Evolutionary conservation across 345 rosid genomes (phyloP).

Genomic region (Crucihimalaya himalaica): DNA sequence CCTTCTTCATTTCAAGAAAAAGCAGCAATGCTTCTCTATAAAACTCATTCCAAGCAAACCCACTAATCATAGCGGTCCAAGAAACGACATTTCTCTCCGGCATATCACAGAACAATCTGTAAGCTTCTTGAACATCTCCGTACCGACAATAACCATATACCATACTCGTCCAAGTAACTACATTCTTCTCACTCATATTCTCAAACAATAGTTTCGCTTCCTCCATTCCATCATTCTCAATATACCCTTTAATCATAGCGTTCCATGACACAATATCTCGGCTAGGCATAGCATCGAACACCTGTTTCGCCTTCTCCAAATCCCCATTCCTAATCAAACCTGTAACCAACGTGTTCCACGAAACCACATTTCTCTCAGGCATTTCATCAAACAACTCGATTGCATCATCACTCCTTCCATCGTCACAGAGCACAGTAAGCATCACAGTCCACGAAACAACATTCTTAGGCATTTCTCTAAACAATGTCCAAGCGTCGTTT

Average conservation of each 20-base stretch:
- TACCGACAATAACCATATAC: constrained; percentile 52
- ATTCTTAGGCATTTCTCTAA: constrained; percentile 59
- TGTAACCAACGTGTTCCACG: constrained; percentile 63
- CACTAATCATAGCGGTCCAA: constrained; percentile 73
- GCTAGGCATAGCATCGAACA: constrained; percentile 49
- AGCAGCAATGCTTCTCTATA: constrained; percentile 50
- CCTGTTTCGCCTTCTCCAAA: constrained; percentile 52
- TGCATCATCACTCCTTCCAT: constrained; percentile 52
- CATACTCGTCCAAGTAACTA: constrained; percentile 76
- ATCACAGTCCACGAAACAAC: constrained; percentile 68
- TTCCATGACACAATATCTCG: constrained; percentile 61
- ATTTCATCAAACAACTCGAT: constrained; percentile 55
- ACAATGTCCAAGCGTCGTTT: constrained; percentile 48
- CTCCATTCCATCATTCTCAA: constrained; percentile 48
- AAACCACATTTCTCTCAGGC: constrained; percentile 64
- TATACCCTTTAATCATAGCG: constrained; percentile 56
- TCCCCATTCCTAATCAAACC: constrained; percentile 56
- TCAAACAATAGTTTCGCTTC: constrained; percentile 57
- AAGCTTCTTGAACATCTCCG: constrained; percentile 51
- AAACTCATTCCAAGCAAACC: constrained; percentile 56
- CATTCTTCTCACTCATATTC: constrained; percentile 53
- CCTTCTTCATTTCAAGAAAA: constrained; percentile 62
- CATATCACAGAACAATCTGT: constrained; percentile 51
- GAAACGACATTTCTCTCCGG: constrained; percentile 65
- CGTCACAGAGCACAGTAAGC: constrained; percentile 51